Base-by-base conservation (phyloP, 495 filamentous ascomycete species). In the Talaromyces liani region DNA sequence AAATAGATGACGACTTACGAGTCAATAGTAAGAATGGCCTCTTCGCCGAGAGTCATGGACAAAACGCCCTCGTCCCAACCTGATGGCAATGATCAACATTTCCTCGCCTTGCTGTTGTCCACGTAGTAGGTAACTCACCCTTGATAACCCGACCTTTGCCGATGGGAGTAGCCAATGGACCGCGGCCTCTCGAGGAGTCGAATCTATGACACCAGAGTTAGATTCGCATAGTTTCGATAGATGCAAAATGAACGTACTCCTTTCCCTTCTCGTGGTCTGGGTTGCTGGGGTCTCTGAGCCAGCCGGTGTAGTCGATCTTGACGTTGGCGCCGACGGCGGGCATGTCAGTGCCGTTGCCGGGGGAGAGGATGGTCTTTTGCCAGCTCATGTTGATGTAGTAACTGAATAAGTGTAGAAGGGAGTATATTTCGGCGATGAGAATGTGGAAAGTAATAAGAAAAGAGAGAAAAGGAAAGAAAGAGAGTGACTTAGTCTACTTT, bases 41-140 rank as follows among this genome's bases (percentile, higher is more conserved):
- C 89, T 80, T 95, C 91, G 66, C 91, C 91, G 9, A 91, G 77
- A 66, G 80, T 87, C 90, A 96, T 93, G 64, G 84, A 77, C 24
- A 83, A 75, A 31, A 96, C 90, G 64, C 88, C 91, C 79, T 93
- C 86, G 65, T 96, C 91, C 91, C 91, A 96, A 54, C 91, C 91
- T 56, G 58, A 62, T 53, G 59, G 45, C 36, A 25, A 36, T 24
- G 18, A 29, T 56, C 51, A 58, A 27, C 14, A 49, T 20, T 33
- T 1, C 29, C 18, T 20, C 45, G 45, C n/a, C 6, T 31, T 29
- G 9, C 4, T 14, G 14, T 56, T 24, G 16, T 8, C 24, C 49
- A 22, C 49, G 49, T 54, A 20, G 22, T 22, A 25, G 53, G 24
- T 29, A 31, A 56, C 74, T 59, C 77, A 92, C 91, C 91, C 75